These are phyloP conservation scores for Dioscorea cayenensis DNA, from an alignment of 116 monocot genomes.

Conservation along the genomic window DNA sequence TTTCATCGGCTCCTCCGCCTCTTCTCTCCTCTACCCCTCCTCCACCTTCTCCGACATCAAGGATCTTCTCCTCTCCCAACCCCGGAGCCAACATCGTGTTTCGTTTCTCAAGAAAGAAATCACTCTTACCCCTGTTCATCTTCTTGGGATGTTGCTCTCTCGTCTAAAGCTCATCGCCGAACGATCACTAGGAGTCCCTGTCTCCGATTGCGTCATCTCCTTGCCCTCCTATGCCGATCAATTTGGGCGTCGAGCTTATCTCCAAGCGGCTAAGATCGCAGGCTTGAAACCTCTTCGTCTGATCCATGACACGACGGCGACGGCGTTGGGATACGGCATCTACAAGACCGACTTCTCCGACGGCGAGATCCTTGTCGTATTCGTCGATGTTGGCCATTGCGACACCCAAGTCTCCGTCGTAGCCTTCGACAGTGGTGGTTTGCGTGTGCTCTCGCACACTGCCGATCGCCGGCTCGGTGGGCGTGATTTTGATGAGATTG, in stretches of 20 bases:
- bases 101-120: constrained; percentile 4
- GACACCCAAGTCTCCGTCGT: constrained; percentile 77
- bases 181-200: constrained; percentile 26
- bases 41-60: constrained; percentile 57
- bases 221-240: constrained; percentile 66
- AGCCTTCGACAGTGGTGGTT: constrained; percentile 27
- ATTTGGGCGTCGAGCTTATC: constrained; percentile 45
- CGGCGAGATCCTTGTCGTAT: constrained; percentile 26
- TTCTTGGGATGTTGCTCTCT: constrained; percentile 71
- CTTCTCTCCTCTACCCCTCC: constrained; percentile 29
- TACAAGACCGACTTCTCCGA: constrained; percentile 34
- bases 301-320: constrained; percentile 75
- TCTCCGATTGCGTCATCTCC: constrained; percentile 63
- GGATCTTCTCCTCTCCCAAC: constrained; percentile 38
- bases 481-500: constrained; percentile 76
- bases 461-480: constrained; percentile 62
- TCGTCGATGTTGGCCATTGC: constrained; percentile 79
- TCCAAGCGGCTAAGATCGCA: constrained; percentile 76
- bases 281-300: constrained; percentile 58
- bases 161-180: constrained; percentile 64
- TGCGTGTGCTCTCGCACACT: constrained; percentile 61
- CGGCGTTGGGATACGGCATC: constrained; percentile 74
- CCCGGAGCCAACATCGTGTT: constrained; percentile 2
- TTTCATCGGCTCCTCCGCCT: constrained; percentile 35
- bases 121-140: constrained; percentile 55